These are phyloP conservation scores for Mycena capillaripes DNA, from an alignment of 768 basidiomycete species.

Conservation along the genomic window DNA sequence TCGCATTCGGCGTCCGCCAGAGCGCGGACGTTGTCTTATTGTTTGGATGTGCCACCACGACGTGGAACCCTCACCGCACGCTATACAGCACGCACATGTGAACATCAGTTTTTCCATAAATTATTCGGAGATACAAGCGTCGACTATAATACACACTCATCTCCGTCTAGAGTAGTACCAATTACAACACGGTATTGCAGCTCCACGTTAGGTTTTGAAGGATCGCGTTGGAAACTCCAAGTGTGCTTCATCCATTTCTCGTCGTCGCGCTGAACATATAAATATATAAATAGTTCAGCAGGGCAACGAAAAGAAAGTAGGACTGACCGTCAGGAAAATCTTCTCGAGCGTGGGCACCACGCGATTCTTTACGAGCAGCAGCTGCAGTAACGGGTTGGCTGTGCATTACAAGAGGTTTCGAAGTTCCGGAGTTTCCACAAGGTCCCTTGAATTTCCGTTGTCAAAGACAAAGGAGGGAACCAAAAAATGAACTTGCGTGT, in stretches of 20 bases:
- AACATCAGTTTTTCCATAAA: too few relatives aligned
- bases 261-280: conserved; percentile 82
- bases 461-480: conserved; percentile 5
- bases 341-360: conserved; percentile 98
- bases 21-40: too few relatives aligned
- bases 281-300: too few relatives aligned
- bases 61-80: too few relatives aligned
- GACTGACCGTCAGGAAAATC: conserved; percentile 88
- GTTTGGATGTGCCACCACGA: too few relatives aligned
- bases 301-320: background rate
- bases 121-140: conserved; percentile 5
- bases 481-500: conserved; percentile 75
- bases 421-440: conserved; percentile 96
- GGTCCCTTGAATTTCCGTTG: conserved; percentile 69
- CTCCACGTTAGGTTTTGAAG: conserved; percentile 83
- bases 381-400: conserved; percentile 95
- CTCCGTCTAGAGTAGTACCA: conserved; percentile 89
- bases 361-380: conserved; percentile 96
- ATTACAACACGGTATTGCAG: conserved; percentile 94
- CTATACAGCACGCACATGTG: too few relatives aligned
- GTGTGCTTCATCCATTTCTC: conserved; percentile 96
- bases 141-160: conserved; percentile 77
- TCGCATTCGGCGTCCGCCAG: too few relatives aligned
- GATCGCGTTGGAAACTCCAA: conserved; percentile 91
- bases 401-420: conserved; percentile 97